Conservation (phyloP, 371 early-diverging fungal species). For the Rhizopus stolonifer region DNA sequence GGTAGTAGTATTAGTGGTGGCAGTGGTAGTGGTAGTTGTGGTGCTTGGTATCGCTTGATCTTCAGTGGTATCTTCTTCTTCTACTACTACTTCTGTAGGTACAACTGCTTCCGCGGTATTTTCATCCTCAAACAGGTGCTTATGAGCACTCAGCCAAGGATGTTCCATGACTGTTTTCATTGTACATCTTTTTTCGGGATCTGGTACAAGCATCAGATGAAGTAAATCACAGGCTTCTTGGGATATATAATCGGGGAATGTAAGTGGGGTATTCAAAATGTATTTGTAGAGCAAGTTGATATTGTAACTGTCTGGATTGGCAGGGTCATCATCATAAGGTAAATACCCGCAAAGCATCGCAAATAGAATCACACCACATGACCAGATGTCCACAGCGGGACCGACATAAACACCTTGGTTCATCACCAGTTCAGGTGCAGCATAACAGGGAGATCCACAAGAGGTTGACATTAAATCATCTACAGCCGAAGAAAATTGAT, state of each 20-base stretch:
- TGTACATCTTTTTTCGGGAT: slow-evolving; percentile 83
- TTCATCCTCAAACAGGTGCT: slow-evolving; percentile 31
- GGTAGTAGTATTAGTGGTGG: neutral
- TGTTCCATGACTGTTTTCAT: slow-evolving; percentile 88
- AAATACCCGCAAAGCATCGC: slow-evolving; percentile 98
- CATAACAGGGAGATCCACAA: slow-evolving; percentile 98
- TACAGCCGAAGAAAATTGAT: slow-evolving; percentile 74
- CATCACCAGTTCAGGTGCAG: slow-evolving; percentile 97
- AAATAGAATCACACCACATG: slow-evolving; percentile 93
- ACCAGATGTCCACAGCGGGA: slow-evolving; percentile 97
- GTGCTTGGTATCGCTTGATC: slow-evolving; percentile 8
- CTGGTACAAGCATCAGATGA: slow-evolving; percentile 89
- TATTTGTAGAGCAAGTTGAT: slow-evolving; percentile 95
- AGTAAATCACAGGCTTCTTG: slow-evolving; percentile 80
- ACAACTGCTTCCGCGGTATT: slow-evolving; percentile 18
- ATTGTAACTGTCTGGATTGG: slow-evolving; percentile 95
- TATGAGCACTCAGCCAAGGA: slow-evolving; percentile 58
- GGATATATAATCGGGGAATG: slow-evolving; percentile 89
- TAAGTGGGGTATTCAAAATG: slow-evolving; percentile 86
- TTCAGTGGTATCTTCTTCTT: neutral
- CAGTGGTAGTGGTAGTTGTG: slow-evolving; percentile 1
- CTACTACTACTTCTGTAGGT: slow-evolving; percentile 23
- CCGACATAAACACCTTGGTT: slow-evolving; percentile 97
- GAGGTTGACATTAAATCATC: slow-evolving; percentile 88
- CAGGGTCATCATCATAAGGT: slow-evolving; percentile 99